These are phyloP conservation scores for Cryphonectria carpinicola DNA, from an alignment of 2,329 filamentous ascomycete genomes.

Conservation along the genomic window DNA sequence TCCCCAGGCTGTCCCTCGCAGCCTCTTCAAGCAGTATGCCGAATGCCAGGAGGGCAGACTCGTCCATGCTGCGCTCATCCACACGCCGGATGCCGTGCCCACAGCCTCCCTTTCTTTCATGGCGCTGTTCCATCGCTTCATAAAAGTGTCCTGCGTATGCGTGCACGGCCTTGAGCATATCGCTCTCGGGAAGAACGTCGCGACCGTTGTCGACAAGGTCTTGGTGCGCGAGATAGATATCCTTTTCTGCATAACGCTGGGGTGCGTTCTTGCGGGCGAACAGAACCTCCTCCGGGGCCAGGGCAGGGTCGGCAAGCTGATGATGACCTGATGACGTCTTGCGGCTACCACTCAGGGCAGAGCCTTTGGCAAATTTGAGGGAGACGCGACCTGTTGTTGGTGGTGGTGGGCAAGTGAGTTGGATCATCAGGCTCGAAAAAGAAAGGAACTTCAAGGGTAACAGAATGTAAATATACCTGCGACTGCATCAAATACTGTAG, in stretches of 20 bases:
- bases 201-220: slow-evolving; percentile 52
- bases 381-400: slow-evolving; percentile 27
- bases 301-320: slow-evolving; percentile 39
- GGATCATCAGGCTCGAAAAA: not conserved
- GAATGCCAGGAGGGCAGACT: slow-evolving; percentile 75
- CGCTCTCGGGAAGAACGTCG: slow-evolving; percentile 65
- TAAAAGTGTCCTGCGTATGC: slow-evolving; percentile 71
- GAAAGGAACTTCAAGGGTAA: not conserved
- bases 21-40: slow-evolving; percentile 77
- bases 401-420: slow-evolving; percentile 13
- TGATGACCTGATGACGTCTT: slow-evolving; percentile 33
- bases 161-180: slow-evolving; percentile 72
- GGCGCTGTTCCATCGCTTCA: slow-evolving; percentile 40
- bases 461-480: slow-evolving; percentile 54
- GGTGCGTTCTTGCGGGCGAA: slow-evolving; percentile 69
- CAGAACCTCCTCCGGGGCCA: slow-evolving; percentile 72
- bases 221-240: slow-evolving; percentile 71
- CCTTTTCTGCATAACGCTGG: slow-evolving; percentile 68
- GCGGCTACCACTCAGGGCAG: slow-evolving; percentile 22
- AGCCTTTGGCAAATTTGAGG: slow-evolving; percentile 23
- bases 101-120: slow-evolving; percentile 18
- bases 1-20: slow-evolving; percentile 62
- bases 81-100: slow-evolving; percentile 36
- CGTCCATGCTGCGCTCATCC: slow-evolving; percentile 70
- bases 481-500: slow-evolving; percentile 74